These are phyloP conservation scores for Termitomyces sp. DNA, from an alignment of 768 basidiomycete genomes.

Conservation along the genomic window DNA sequence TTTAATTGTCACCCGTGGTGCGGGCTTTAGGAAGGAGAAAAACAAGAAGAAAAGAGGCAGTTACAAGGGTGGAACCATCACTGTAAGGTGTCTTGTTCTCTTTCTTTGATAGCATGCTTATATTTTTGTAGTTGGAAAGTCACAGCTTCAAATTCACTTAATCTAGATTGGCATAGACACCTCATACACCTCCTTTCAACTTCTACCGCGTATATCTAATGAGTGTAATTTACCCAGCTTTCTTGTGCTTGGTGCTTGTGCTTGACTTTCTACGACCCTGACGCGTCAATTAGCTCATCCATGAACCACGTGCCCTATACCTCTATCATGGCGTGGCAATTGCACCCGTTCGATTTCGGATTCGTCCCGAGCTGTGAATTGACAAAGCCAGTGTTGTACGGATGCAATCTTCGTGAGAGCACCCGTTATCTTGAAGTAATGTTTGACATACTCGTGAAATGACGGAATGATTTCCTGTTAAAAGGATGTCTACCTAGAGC, in stretches of 20 bases:
- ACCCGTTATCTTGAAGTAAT: constrained; percentile 2
- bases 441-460: constrained; percentile 7
- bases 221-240: neutral
- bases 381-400: constrained; percentile 1
- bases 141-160: constrained; percentile 83
- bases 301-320: constrained; percentile 1
- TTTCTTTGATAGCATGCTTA: constrained; percentile 1
- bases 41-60: constrained; percentile 99
- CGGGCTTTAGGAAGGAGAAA: constrained; percentile 97
- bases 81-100: constrained; percentile 43
- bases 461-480: constrained; percentile 1
- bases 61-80: constrained; percentile 94
- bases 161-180: constrained; percentile 8
- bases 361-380: neutral
- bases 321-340: neutral
- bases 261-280: neutral
- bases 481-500: neutral
- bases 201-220: neutral
- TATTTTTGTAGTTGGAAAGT: constrained; percentile 57
- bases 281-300: neutral
- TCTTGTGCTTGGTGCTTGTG: too few species aligned
- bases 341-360: constrained; percentile 4
- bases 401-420: constrained; percentile 11
- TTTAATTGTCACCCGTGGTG: constrained; percentile 89
- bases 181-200: constrained; percentile 1